phyloP scores from a whole-genome alignment of 1,139 yeast species.

The Taphrina deformans region DNA sequence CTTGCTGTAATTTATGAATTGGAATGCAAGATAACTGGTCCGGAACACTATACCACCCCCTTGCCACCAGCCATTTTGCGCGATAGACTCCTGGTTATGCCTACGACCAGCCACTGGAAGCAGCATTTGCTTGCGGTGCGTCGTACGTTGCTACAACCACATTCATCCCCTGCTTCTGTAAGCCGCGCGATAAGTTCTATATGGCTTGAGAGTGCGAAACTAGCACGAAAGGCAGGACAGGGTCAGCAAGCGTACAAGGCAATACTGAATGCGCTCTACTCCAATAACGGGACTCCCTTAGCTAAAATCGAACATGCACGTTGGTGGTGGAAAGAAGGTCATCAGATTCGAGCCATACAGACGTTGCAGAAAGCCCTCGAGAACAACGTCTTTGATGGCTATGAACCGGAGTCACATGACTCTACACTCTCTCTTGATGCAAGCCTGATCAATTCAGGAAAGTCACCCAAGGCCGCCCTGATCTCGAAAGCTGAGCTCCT shows the following conservation, averaged over 20 bases:
- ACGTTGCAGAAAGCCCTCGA: slow-evolving; percentile 55
- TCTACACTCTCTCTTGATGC: slow-evolving; percentile 6
- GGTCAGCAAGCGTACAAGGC: slow-evolving; percentile 73
- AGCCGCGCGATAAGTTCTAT: slow-evolving; percentile 52
- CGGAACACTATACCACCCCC: background rate
- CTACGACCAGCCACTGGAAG: slow-evolving; percentile 45
- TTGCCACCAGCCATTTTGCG: slow-evolving; percentile 36
- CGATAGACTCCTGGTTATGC: slow-evolving; percentile 17
- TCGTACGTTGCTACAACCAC: slow-evolving; percentile 54
- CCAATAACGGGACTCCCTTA: slow-evolving; percentile 45
- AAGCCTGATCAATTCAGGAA: background rate
- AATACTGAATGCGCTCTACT: slow-evolving; percentile 65
- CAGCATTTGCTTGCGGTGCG: slow-evolving; percentile 64
- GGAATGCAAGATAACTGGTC: background rate
- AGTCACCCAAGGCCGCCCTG: slow-evolving; percentile 38
- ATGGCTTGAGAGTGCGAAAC: slow-evolving; percentile 61
- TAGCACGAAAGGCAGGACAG: slow-evolving; percentile 69
- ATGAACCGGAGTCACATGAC: slow-evolving; percentile 22
- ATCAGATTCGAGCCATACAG: slow-evolving; percentile 79
- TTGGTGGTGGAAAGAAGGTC: slow-evolving; percentile 86
- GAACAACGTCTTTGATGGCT: slow-evolving; percentile 37
- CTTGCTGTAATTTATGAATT: slow-evolving; percentile 75
- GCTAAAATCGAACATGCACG: slow-evolving; percentile 82
- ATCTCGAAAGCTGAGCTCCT: slow-evolving; percentile 58
- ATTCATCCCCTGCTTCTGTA: slow-evolving; percentile 43